Evolutionary conservation across 352 stramenopile genomes (phyloP).

Genomic region (Pythium utonaiense): DNA sequence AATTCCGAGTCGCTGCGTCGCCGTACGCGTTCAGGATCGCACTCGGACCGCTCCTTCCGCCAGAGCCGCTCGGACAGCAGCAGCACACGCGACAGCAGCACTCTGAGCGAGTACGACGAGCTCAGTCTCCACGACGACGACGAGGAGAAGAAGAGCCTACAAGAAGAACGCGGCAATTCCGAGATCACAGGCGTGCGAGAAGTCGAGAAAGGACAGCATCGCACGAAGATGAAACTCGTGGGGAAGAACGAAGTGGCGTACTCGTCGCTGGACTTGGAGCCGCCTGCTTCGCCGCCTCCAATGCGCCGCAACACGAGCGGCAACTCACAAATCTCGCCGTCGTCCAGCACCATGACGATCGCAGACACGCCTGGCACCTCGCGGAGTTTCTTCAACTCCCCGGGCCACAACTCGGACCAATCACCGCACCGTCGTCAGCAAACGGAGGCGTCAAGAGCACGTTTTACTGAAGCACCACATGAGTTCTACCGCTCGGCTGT

Average conservation of each 20-base stretch:
- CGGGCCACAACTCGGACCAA: background rate
- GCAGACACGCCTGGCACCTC: slow-evolving; percentile 20
- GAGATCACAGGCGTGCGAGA: too few species aligned
- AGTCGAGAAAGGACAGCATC: background rate
- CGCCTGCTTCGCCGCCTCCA: slow-evolving; percentile 37
- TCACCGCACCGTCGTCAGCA: background rate
- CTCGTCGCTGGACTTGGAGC: slow-evolving; percentile 70
- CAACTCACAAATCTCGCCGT: slow-evolving; percentile 50
- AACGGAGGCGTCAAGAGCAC: slow-evolving; percentile 17
- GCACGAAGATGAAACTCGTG: slow-evolving; percentile 52
- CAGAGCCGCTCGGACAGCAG: background rate
- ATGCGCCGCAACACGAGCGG: slow-evolving; percentile 24
- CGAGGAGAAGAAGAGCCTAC: background rate
- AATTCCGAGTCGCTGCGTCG: slow-evolving; percentile 3
- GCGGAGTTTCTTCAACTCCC: slow-evolving; percentile 21
- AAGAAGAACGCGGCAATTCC: background rate
- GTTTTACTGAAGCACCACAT: slow-evolving; percentile 15
- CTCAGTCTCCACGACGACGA: background rate
- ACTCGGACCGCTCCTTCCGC: background rate
- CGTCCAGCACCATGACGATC: slow-evolving; percentile 16
- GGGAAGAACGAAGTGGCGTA: slow-evolving; percentile 76
- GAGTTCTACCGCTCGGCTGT: slow-evolving; percentile 49
- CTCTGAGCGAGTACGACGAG: background rate
- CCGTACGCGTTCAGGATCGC: slow-evolving; percentile 6
- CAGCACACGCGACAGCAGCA: background rate